phyloP scores from a whole-genome alignment of 1,284 basidiomycete species.

The Gyrodon tennesseensis region DNA sequence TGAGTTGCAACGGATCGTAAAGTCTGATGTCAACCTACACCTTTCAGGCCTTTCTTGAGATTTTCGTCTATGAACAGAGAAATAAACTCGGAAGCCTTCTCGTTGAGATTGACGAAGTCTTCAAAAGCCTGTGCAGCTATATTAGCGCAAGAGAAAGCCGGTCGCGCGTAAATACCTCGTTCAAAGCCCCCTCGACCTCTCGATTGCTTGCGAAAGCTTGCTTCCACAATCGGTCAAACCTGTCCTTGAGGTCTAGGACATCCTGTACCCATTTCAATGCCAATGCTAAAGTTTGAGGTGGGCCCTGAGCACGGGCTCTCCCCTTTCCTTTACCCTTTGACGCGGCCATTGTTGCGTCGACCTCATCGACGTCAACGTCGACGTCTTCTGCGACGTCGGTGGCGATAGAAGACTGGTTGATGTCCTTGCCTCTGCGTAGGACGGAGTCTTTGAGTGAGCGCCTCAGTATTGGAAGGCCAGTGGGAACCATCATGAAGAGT shows the following conservation, averaged over 20 bases:
- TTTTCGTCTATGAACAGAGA: constrained; percentile 98
- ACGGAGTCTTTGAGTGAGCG: constrained; percentile 76
- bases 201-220: constrained; percentile 73
- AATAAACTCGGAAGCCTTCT: constrained; percentile 90
- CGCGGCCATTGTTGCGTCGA: constrained; percentile 47
- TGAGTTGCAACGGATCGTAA: constrained; percentile 11
- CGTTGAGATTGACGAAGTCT: constrained; percentile 88
- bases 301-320: constrained; percentile 53
- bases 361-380: constrained; percentile 45
- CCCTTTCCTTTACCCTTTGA: constrained; percentile 65
- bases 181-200: constrained; percentile 80
- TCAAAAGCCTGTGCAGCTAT: constrained; percentile 73
- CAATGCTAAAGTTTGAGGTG: constrained; percentile 51
- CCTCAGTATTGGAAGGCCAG: constrained; percentile 68
- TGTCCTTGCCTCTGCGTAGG: constrained; percentile 72
- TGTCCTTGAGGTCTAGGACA: constrained; percentile 89
- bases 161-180: constrained; percentile 63
- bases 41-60: constrained; percentile 93
- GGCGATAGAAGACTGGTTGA: constrained; percentile 63
- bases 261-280: constrained; percentile 96
- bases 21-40: constrained; percentile 56
- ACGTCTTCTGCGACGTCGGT: constrained; percentile 46
- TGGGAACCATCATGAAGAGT: constrained; percentile 71
- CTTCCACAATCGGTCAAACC: constrained; percentile 78
- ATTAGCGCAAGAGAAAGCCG: constrained; percentile 4